Percentiles rank a stretch among this genome's conserved stretches.
Conservation (phyloP, 2,329 filamentous ascomycete genomes). For the Ambrosiella cleistominuta region DNA sequence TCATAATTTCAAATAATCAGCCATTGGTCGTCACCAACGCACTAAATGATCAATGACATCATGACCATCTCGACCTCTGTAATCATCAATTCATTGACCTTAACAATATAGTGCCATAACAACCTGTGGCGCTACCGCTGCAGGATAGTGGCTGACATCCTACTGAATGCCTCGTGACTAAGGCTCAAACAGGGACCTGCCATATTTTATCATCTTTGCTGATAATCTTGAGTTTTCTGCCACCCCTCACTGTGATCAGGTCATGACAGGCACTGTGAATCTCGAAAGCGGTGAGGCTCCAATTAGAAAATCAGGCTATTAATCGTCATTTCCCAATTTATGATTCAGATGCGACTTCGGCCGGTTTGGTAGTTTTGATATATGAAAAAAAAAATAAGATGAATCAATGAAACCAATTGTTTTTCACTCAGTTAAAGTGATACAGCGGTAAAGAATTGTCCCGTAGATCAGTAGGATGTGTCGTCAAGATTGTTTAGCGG, state of each 20-base stretch:
- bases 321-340: background rate
- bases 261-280: background rate
- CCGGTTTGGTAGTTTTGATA: too few relatives aligned
- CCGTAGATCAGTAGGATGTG: too few relatives aligned
- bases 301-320: background rate
- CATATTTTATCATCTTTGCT: background rate
- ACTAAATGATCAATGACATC: background rate
- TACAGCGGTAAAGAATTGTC: too few relatives aligned
- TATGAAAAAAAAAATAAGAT: background rate
- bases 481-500: background rate
- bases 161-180: constrained; percentile 1
- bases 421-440: too few relatives aligned
- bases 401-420: too few relatives aligned
- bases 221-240: background rate
- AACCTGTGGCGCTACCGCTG: background rate
- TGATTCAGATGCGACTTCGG: too few relatives aligned
- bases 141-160: background rate
- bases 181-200: constrained; percentile 1
- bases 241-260: background rate
- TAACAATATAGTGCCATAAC: background rate
- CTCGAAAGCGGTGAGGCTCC: background rate
- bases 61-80: background rate
- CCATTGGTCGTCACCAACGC: background rate
- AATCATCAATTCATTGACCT: background rate
- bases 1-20: background rate